Evolutionary conservation across 2,329 filamentous ascomycete species (phyloP).

Genomic region (Metarhizium sp.): DNA sequence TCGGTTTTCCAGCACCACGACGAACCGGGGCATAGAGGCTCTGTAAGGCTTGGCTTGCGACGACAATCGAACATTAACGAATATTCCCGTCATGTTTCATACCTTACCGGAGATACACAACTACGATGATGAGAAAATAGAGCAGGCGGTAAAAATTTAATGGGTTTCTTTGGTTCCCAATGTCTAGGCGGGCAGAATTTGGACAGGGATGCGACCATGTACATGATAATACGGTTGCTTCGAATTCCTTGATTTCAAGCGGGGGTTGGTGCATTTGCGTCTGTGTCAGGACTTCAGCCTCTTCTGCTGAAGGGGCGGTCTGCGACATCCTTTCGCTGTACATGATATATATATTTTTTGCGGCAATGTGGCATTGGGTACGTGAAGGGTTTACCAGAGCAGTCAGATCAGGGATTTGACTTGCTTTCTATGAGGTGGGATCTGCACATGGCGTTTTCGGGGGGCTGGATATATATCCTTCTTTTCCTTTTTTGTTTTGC

Average conservation of each 20-base stretch:
- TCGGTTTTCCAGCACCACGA: slow-evolving; percentile 1
- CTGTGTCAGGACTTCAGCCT: background rate
- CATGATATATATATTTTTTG: background rate
- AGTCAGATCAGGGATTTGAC: slow-evolving; percentile 3
- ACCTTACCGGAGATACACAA: background rate
- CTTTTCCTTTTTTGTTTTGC: slow-evolving; percentile 7
- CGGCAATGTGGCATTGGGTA: slow-evolving; percentile 1
- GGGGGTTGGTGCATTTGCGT: slow-evolving; percentile 15
- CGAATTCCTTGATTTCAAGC: background rate
- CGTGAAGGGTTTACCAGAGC: background rate
- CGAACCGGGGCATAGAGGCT: slow-evolving; percentile 8
- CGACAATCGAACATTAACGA: slow-evolving; percentile 1
- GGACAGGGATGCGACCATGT: slow-evolving; percentile 13
- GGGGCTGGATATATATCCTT: slow-evolving; percentile 6
- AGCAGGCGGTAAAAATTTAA: slow-evolving; percentile 9
- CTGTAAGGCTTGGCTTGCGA: slow-evolving; percentile 2
- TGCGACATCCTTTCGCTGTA: slow-evolving; percentile 10
- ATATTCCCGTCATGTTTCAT: slow-evolving; percentile 1
- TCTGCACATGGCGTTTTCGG: slow-evolving; percentile 6
- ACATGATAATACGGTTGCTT: slow-evolving; percentile 12
- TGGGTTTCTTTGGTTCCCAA: background rate
- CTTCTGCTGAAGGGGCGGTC: background rate
- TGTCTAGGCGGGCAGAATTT: slow-evolving; percentile 6
- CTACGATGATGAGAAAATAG: slow-evolving; percentile 9
- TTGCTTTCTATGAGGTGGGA: slow-evolving; percentile 14